Base-by-base conservation (phyloP, 305 asterid species). In the Fraxinus platypoda region DNA sequence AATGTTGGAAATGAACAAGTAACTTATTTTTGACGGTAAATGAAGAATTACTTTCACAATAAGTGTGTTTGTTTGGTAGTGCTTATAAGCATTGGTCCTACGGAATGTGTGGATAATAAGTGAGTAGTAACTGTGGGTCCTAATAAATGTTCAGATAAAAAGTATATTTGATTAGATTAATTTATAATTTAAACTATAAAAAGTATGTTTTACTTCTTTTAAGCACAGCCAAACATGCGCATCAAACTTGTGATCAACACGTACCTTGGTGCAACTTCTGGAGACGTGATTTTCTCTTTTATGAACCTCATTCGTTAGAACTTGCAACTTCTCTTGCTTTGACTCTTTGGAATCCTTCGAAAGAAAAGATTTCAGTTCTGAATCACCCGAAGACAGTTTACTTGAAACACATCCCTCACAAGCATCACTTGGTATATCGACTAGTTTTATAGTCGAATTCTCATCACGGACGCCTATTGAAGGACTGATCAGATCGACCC, bases 241-340 rank as follows among this genome's bases (percentile, higher is more conserved):
- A 19, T 57, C 68, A 57, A 30, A 62, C 11, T 38, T 21, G 33
- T 59, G 35, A 71, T 66, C 57, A 37, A 35, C 41, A 41, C 54
- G 79, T 92, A 96, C 99, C 99, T 96, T 96, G 79, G 98, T 94
- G 68, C 98, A 94, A 83, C 94, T 94, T 89, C 99, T 88, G 21
- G 93, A 89, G 74, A 92, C 90, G 79, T 83, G 81, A 85, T 78
- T 90, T 41, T 90, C 93, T 82, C 87, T 88, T 83, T 88, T 88
- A 83, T 88, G 94, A 82, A 89, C 88, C 88, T 94, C 97, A 87
- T 94, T 91, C 25, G 87, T 71, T 8, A 87, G 87, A 30, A 82
- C 82, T 85, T 81, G 91, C 76, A 87, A 54, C 81, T 81, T 90
- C 70, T 90, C 93, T 78, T 84, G 90, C 84, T 73, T 90, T 41